Evolutionary conservation across 495 filamentous ascomycete genomes (phyloP), one percentile per base, ranked within the genome.

Genomic region (Penicillium silybi): DNA sequence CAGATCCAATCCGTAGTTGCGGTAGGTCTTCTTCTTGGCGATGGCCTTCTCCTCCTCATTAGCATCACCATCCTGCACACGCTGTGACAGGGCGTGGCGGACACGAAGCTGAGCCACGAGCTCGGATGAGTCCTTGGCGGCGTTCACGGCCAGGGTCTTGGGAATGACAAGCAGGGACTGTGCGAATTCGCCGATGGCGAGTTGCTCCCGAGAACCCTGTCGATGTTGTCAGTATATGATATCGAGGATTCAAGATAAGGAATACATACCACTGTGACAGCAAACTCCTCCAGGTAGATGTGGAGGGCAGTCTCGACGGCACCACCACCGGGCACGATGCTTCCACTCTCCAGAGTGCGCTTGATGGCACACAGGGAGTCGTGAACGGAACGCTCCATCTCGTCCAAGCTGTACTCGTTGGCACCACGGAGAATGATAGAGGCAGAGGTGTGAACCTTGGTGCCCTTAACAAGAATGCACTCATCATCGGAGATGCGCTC

Each of bases 221-320:
- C 44, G 13, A n/a, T 29, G 34, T 41, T 38, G 54, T 68, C 53
- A 66, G 61, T 39, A 48, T 44, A 18, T 20, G 8, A 42, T 9
- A 20, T 4, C 42, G 13, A 19, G n/a, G n/a, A 41, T 8, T 18
- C 11, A 18, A 19, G 5, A 45, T n/a, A 17, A 54, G 46, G 22
- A 29, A 34, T 48, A 78, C 81, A 53, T 80, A 84, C 84, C 48
- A 99, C 91, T 48, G 93, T 96, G 59, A 92, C 92, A n/a, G 93
- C 93, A 73, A 95, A 97, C 71, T 99, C 95, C 77, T 99, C 93
- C 27, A 99, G 81, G 74, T 97, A 97, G 67, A 99, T 99, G 74
- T 96, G 93, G 48, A 99, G 79, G 22, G 93, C 93, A n/a, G 93
- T 97, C 77, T 99, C 93, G 17, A 96, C 95, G 11, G 93, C 95